Base-by-base conservation (phyloP, 2,329 filamentous ascomycete genomes). In the Microascus cirrosus region DNA sequence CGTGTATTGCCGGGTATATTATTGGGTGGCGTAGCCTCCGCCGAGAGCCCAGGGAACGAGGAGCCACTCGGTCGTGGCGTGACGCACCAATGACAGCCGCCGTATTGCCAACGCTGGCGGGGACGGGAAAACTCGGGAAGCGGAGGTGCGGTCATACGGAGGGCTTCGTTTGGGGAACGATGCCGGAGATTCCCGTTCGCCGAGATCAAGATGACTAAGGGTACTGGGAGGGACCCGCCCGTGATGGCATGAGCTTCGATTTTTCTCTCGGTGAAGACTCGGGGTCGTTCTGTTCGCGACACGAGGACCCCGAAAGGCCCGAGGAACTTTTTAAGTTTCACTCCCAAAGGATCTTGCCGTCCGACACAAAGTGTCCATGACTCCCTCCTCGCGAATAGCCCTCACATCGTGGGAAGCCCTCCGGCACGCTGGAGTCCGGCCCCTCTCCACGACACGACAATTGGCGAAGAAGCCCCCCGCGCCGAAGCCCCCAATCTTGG, bases 401-500 rank as follows among this genome's bases (percentile, higher is more conserved):
- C 45, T 57, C 48, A 24, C 48, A 13, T 36, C 55, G 20, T 35
- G 48, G 32, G 35, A 18, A 15, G 48, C 34, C 34, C 15, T 35
- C 18, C 25, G 55, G 34, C 55, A n/a, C 8, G 28, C 55, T 15
- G 55, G 20, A 20, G 22, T 24, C 8, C 55, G 55, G 24, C 34
- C 48, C 28, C 35, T 57, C 32, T 57, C 55, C 8, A 39, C 55
- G 15, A 57, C 55, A 12, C 48, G 55, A n/a, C n/a, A 18, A 34
- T 39, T 58, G n/a, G 50, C 56, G 15, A 34, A 7, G 51, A 24
- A 22, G 45, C 45, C 45, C 11, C 24, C 22, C 18, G 56, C 20
- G 34, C 60, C 71, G 61, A 87, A 86, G 66, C 81, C 83, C 39
- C 79, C 85, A 61, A 81, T 90, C 5, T 85, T 99, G 62, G 89